phyloP scores from a whole-genome alignment of 2,329 filamentous ascomycete genomes.

The Fusarium sp. region DNA sequence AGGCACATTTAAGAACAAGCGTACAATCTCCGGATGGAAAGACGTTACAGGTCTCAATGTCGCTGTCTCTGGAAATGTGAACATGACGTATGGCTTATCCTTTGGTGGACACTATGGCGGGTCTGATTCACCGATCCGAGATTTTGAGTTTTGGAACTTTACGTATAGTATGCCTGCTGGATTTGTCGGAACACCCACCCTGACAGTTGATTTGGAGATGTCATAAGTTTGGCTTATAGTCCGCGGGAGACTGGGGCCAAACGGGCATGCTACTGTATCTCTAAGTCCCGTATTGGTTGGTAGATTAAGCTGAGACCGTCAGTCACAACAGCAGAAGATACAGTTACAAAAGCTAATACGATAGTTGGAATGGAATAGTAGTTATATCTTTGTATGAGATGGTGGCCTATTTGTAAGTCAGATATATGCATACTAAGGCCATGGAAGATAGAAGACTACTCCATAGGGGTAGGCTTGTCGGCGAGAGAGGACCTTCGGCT shows the following conservation, averaged over 20 bases:
- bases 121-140: slow-evolving; percentile 43
- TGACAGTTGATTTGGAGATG: slow-evolving; percentile 14
- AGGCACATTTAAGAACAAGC: slow-evolving; percentile 58
- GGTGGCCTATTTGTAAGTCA: background rate
- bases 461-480: no score
- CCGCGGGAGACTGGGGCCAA: background rate
- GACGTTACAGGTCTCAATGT: slow-evolving; percentile 63
- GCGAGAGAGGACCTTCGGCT: no score
- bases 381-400: background rate
- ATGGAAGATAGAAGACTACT: no score
- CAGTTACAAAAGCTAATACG: background rate
- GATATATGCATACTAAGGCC: background rate
- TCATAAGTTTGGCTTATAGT: background rate
- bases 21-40: slow-evolving; percentile 58
- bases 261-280: background rate
- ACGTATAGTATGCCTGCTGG: slow-evolving; percentile 55
- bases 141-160: slow-evolving; percentile 62
- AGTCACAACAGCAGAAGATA: background rate
- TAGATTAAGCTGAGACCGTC: background rate
- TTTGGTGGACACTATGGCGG: slow-evolving; percentile 58
- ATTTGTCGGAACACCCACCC: slow-evolving; percentile 9
- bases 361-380: background rate
- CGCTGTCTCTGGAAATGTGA: slow-evolving; percentile 58
- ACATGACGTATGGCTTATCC: slow-evolving; percentile 52
- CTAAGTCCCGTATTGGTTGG: background rate